A percentile compares a stretch with the other conserved stretches of the same genome.
phyloP scores from a whole-genome alignment of 768 basidiomycete genomes.

The Kwoniella botswanensis region DNA sequence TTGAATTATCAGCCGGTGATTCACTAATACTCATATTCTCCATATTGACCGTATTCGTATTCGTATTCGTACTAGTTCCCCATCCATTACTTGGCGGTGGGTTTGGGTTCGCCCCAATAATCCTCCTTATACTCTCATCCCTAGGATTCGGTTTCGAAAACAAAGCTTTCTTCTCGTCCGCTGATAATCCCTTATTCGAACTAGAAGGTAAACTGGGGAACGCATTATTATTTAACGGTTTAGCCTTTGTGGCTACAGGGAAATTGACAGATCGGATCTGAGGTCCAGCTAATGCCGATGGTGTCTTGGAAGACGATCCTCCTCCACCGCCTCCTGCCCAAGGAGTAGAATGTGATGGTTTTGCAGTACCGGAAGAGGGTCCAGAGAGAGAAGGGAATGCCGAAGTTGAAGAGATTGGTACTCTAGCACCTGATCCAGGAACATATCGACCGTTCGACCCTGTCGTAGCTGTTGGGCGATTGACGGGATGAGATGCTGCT shows the following conservation, averaged over 20 bases:
- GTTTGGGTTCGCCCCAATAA: conserved; percentile 28
- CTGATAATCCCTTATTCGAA: conserved; percentile 14
- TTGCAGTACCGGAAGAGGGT: conserved; percentile 8
- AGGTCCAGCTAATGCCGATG: conserved; percentile 41
- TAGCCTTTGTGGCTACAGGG: conserved; percentile 32
- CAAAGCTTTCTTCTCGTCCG: conserved; percentile 43
- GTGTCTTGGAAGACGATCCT: conserved; percentile 32
- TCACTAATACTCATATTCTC: conserved; percentile 7
- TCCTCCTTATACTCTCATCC: conserved; percentile 50
- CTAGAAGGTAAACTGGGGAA: conserved; percentile 52
- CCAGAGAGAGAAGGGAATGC: conserved; percentile 51
- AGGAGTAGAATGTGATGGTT: conserved; percentile 37
- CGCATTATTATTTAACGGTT: conserved; percentile 39
- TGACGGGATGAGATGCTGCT: conserved; percentile 60
- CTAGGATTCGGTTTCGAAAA: conserved; percentile 47
- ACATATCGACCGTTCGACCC: conserved; percentile 42
- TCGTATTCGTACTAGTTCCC: conserved; percentile 3
- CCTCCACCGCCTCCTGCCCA: conserved; percentile 47
- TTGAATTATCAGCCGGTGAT: not conserved
- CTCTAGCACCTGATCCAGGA: conserved; percentile 39
- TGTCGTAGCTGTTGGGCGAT: conserved; percentile 30
- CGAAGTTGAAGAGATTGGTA: conserved; percentile 12
- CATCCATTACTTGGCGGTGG: conserved; percentile 34
- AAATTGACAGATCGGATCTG: conserved; percentile 52
- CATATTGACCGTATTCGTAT: not conserved